phyloP scores from a whole-genome alignment of 1,284 basidiomycete genomes.

The Naganishia sp. region DNA sequence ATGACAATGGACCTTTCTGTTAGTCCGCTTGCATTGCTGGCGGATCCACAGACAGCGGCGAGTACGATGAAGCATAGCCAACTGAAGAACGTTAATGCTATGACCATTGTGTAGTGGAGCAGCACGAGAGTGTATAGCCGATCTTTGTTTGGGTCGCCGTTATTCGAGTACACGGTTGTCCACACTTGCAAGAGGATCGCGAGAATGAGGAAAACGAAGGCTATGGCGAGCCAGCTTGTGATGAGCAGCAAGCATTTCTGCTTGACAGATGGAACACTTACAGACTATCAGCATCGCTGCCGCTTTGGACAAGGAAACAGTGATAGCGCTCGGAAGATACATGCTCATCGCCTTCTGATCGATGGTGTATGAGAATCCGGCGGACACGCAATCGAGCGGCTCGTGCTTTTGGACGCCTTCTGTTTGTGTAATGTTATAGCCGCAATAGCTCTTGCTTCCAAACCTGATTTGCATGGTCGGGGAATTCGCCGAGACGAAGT shows the following conservation, averaged over 20 bases:
- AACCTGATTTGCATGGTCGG: conserved; percentile 31
- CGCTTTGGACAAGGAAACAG: conserved; percentile 26
- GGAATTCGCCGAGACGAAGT: conserved; percentile 26
- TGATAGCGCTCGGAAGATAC: conserved; percentile 26
- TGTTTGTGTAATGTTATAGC: conserved; percentile 26
- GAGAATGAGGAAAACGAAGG: conserved; percentile 24
- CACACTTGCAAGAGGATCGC: conserved; percentile 24
- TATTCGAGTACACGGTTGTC: conserved; percentile 20
- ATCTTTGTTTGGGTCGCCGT: conserved; percentile 26
- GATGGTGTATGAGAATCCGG: conserved; percentile 23
- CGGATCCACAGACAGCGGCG: conserved; percentile 13
- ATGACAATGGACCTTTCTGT: conserved; percentile 6
- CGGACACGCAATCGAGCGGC: conserved; percentile 24
- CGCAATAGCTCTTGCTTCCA: conserved; percentile 31
- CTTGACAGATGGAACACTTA: conserved; percentile 10
- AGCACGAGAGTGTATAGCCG: conserved; percentile 24
- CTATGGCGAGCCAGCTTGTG: conserved; percentile 2
- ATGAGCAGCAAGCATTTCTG: background rate
- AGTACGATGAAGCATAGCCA: conserved; percentile 28
- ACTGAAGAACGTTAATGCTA: conserved; percentile 18
- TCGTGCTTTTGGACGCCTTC: conserved; percentile 14
- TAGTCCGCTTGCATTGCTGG: conserved; percentile 6
- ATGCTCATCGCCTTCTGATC: conserved; percentile 18
- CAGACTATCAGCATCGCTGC: conserved; percentile 28
- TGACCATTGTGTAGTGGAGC: conserved; percentile 18